Evolutionary conservation across 2,329 filamentous ascomycete genomes (phyloP).

Genomic region (Monosporascus ibericus): DNA sequence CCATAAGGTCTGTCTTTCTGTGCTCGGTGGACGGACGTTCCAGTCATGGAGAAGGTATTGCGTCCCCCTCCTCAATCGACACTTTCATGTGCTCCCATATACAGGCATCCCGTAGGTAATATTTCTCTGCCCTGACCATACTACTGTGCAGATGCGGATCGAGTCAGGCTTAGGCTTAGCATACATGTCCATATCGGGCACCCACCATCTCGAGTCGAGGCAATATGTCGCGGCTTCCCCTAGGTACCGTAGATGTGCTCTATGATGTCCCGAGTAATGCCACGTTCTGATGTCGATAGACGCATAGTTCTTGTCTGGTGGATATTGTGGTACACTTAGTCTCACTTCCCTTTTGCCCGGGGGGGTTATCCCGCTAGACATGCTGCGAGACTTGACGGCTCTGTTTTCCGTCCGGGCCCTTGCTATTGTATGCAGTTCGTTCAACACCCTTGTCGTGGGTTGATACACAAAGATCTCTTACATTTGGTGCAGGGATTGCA

Average conservation of each 20-base stretch:
- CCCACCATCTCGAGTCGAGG: neutral
- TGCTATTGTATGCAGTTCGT: too few species aligned
- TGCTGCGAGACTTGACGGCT: neutral
- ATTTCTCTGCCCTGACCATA: neutral
- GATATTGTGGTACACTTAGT: neutral
- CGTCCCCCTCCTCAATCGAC: neutral
- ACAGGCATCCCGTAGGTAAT: too few species aligned
- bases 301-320: neutral
- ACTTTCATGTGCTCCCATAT: neutral
- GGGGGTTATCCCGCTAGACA: neutral
- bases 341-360: neutral
- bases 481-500: neutral
- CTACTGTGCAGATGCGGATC: neutral
- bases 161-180: neutral
- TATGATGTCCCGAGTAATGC: neutral
- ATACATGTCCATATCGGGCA: neutral
- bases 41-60: neutral
- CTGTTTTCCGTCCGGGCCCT: neutral
- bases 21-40: neutral
- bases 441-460: too few species aligned
- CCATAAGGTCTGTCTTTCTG: neutral
- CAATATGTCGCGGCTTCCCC: neutral
- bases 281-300: neutral
- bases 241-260: neutral
- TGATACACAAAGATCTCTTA: too few species aligned